Base-by-base conservation (phyloP, 169 alveolate species). In the Babesia ovata region DNA sequence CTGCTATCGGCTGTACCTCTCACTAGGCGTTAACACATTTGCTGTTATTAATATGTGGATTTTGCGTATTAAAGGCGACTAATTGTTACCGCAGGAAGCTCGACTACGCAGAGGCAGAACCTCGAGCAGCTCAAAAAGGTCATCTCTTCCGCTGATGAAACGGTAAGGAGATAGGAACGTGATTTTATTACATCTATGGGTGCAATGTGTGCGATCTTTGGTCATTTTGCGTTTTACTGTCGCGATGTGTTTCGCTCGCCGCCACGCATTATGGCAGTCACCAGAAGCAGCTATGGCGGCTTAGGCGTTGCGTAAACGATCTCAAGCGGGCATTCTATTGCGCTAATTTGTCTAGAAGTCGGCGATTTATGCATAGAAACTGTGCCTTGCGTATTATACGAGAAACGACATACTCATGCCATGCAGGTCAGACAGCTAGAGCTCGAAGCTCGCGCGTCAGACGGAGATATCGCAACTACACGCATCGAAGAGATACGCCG, bases 141-240 rank as follows among this genome's bases (percentile, higher is more conserved):
- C 49, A 16, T 81, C 14, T 22, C 74, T n/a, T 72, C 88, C 42
- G 83, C 88, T 16, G 88, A 81, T 46, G 84, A 81, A 72, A 81
- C 84, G 70, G 88, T 81, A 71, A 53, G 79, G 11, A 33, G 39
- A 2, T 6, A 4, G 39, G 39, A 6, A 33, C 39, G 39, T 33
- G 39, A 33, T 33, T 33, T 2, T 6, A 33, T 33, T 33, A 6
- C 39, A 6, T 33, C 39, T 33, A 6, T 33, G 39, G 39, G 39
- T 33, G 39, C 10, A 33, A 33, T 33, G 39, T 33, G 39, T 33
- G 39, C 39, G 2, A 33, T 33, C 6, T 33, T 6, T 4, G 2
- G 6, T 33, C 39, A 33, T 6, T 2, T 33, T 33, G 39, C 39
- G 2, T 6, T 33, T 33, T 4, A 33, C 39, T 2, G 39, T 33